Conservation (phyloP, 257 asterid species). For the Capsicum pubescens region DNA sequence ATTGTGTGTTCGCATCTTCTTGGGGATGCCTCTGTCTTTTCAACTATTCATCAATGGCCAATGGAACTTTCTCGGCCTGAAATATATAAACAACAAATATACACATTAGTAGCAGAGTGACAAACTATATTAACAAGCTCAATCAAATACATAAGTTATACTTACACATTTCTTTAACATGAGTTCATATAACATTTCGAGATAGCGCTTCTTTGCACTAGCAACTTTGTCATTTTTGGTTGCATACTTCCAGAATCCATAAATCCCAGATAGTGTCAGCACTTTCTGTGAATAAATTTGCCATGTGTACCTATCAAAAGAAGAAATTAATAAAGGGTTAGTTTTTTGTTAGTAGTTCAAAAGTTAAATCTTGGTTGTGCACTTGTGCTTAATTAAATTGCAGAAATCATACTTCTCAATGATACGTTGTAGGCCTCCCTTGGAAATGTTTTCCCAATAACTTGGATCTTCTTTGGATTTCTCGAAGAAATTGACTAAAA, state of each 20-base stretch:
- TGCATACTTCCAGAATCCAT: constrained; percentile 32
- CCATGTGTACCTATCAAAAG: constrained; percentile 30
- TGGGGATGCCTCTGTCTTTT: neutral
- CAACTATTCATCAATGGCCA: constrained; percentile 34
- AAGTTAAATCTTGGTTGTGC: neutral
- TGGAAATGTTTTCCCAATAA: constrained; percentile 34
- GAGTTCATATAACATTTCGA: constrained; percentile 33
- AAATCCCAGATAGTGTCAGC: constrained; percentile 29
- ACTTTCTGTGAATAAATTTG: constrained; percentile 34
- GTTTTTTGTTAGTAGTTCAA: neutral
- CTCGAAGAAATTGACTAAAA: constrained; percentile 31
- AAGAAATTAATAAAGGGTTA: neutral
- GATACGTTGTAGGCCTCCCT: constrained; percentile 32
- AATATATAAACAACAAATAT: neutral
- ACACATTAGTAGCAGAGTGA: neutral
- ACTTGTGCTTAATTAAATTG: neutral
- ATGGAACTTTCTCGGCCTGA: constrained; percentile 33
- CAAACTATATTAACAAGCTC: neutral
- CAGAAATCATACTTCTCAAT: constrained; percentile 24
- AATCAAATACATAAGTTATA: neutral
- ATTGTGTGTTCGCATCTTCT: constrained; percentile 10
- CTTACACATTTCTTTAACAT: constrained; percentile 28
- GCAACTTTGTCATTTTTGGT: constrained; percentile 27
- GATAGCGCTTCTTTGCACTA: constrained; percentile 28
- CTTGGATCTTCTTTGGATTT: constrained; percentile 34